Base-by-base conservation (phyloP, 805 yeast species). In the Suhomyces tanzawaensis region DNA sequence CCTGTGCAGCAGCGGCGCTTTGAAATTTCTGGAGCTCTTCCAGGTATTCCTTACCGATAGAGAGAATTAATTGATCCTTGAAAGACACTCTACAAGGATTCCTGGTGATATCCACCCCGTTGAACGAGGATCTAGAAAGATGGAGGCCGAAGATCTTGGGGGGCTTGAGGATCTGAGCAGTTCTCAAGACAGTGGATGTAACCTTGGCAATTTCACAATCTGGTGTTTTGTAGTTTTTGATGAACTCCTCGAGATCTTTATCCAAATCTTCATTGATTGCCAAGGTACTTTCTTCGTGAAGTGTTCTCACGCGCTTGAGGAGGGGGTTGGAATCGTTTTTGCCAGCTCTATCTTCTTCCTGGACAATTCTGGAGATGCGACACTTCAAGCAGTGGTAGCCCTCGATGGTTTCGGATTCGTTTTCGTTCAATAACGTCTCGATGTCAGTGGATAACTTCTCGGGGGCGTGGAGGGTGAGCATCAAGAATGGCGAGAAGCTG, bases 381-480 rank as follows among this genome's bases (percentile, higher is more conserved):
- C 99, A 91, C 39, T 74, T 67, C 30, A 82, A 58, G 55, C 99
- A 91, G 29, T 85, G 84, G 52, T 87, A 95, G 14, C 81, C 88
- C 28, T 83, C 86, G 32, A 82, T 79, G 3, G 84, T 77, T 41
- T 88, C 93, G 2, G 74, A 66, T 46, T 80, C 79, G 46, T 74
- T 75, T 9, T 73, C 70, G 24, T 66, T 64, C 17, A 90, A 59
- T 50, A 91, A 64, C 1, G 72, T 72, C 2, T 70, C 71, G 27
- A 90, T 57, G 1, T 66, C 60, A 0, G 79, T 71, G 9, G 69
- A 54, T 2, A 41, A 24, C 18, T 59, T 57, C 43, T 75, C 83
- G 0, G 97, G 98, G 0, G 87, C 81, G 36, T 80, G 79, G 34
- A 89, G 61, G 1, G 96, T 85, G 24, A 83, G 61, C 47, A 90